These are phyloP conservation scores for Penicillium salamii DNA, from an alignment of 495 filamentous ascomycete species.

Conservation along the genomic window DNA sequence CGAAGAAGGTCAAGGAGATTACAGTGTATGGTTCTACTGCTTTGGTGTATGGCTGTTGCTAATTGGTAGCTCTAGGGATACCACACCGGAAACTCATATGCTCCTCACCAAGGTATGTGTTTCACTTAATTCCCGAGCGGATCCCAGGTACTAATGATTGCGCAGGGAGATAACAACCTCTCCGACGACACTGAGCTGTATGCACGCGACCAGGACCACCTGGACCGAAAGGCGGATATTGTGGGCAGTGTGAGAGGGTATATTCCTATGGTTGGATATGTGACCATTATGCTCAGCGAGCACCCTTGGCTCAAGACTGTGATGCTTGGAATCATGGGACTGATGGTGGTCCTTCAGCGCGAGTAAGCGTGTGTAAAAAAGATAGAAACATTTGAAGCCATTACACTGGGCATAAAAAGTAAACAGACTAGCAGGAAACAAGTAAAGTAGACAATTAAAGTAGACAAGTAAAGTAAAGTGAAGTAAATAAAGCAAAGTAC, in stretches of 20 bases:
- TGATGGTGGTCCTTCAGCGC: conserved; percentile 89
- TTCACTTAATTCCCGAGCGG: neutral
- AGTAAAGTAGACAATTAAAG: too few species aligned
- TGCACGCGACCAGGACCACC: conserved; percentile 67
- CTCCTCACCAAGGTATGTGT: conserved; percentile 74
- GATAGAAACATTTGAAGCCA: neutral
- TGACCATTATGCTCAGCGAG: conserved; percentile 94
- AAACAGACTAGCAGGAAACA: neutral
- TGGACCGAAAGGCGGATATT: conserved; percentile 81
- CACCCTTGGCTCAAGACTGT: conserved; percentile 97
- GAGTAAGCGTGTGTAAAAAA: conserved; percentile 52
- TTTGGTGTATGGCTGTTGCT: neutral
- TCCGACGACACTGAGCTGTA: conserved; percentile 88
- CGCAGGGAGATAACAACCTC: conserved; percentile 82
- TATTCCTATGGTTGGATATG: conserved; percentile 93
- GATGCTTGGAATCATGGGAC: conserved; percentile 89
- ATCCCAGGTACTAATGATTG: neutral
- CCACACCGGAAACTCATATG: conserved; percentile 27
- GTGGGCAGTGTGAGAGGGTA: conserved; percentile 94
- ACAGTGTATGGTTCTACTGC: conserved; percentile 25
- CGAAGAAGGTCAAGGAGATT: conserved; percentile 41
- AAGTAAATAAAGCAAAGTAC: too few species aligned
- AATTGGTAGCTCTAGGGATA: conserved; percentile 19
- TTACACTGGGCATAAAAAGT: too few species aligned
- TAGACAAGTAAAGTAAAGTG: too few species aligned